phyloP scores from a whole-genome alignment of 352 stramenopile species.

The Bremia lactucae region DNA sequence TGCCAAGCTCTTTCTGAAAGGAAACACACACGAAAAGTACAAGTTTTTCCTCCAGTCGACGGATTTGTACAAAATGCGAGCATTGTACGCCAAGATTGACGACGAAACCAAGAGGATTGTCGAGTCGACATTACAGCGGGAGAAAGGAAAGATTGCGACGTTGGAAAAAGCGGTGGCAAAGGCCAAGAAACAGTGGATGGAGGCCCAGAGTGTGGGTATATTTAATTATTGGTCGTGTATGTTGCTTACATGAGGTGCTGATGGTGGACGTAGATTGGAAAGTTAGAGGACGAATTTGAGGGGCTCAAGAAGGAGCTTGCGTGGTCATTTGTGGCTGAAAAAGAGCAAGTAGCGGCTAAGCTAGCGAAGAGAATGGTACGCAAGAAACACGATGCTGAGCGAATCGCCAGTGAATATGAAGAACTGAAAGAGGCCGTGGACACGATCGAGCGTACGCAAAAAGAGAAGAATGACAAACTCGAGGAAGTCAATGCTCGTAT shows the following conservation, averaged over 20 bases:
- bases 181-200: slow-evolving; percentile 44
- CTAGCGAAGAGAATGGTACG: slow-evolving; percentile 32
- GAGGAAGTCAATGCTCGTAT: slow-evolving; percentile 25
- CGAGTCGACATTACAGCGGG: slow-evolving; percentile 34
- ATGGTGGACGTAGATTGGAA: slow-evolving; percentile 32
- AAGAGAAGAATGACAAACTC: slow-evolving; percentile 39
- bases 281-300: slow-evolving; percentile 44
- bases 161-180: slow-evolving; percentile 26
- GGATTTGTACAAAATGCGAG: slow-evolving; percentile 63
- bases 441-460: slow-evolving; percentile 37
- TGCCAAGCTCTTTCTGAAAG: slow-evolving; percentile 91
- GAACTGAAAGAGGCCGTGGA: slow-evolving; percentile 23
- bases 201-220: slow-evolving; percentile 44
- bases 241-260: slow-evolving; percentile 26
- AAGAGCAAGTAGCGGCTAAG: slow-evolving; percentile 33
- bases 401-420: slow-evolving; percentile 25
- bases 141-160: slow-evolving; percentile 6
- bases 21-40: slow-evolving; percentile 92
- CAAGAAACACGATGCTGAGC: slow-evolving; percentile 28
- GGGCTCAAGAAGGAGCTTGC: slow-evolving; percentile 53
- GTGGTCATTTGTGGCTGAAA: slow-evolving; percentile 66
- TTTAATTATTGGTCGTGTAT: not conserved
- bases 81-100: slow-evolving; percentile 78
- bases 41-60: slow-evolving; percentile 95
- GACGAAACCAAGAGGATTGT: slow-evolving; percentile 45